Percentiles rank a stretch among this genome's conserved stretches.
These are phyloP conservation scores for Atractiella rhizophila DNA, from an alignment of 768 basidiomycete species.

Conservation along the genomic window DNA sequence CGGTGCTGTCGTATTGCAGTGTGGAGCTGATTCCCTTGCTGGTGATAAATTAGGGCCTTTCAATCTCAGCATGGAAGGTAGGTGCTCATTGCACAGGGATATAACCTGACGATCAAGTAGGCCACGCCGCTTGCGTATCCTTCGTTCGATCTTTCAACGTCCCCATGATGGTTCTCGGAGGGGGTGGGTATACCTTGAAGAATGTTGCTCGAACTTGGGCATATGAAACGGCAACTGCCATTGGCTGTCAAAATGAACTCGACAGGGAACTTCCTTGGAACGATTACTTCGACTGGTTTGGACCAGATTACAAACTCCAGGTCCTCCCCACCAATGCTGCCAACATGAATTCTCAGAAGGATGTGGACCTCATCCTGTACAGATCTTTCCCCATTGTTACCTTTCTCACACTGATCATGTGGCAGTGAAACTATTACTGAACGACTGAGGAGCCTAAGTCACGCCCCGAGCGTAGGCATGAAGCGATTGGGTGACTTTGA, in stretches of 20 bases:
- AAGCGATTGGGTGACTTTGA: no score
- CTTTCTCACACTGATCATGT: conserved; percentile 16
- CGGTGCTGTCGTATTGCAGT: conserved; percentile 68
- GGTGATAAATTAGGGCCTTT: conserved; percentile 91
- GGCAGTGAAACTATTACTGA: conserved; percentile 30
- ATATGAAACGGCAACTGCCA: conserved; percentile 82
- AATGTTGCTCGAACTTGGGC: conserved; percentile 90
- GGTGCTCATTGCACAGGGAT: conserved; percentile 11
- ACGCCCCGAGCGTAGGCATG: conserved; percentile 64
- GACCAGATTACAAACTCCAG: conserved; percentile 75
- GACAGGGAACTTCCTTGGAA: conserved; percentile 61
- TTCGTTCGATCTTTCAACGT: conserved; percentile 59
- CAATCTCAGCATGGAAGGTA: conserved; percentile 66
- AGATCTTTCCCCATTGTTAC: conserved; percentile 16
- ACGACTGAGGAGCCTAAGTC: conserved; percentile 34
- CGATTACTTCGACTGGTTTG: conserved; percentile 91
- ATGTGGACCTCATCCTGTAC: conserved; percentile 53
- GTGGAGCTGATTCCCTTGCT: conserved; percentile 81
- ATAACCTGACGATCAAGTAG: no score
- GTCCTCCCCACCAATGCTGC: conserved; percentile 85
- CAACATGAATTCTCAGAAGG: conserved; percentile 60
- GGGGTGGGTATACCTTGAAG: conserved; percentile 89
- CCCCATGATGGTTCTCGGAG: conserved; percentile 73
- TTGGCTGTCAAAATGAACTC: conserved; percentile 53
- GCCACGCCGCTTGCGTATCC: conserved; percentile 72